A percentile compares a stretch with the other conserved stretches of the same genome.
phyloP scores from a whole-genome alignment of 352 stramenopile genomes.

The Peronosclerospora sorghi region DNA sequence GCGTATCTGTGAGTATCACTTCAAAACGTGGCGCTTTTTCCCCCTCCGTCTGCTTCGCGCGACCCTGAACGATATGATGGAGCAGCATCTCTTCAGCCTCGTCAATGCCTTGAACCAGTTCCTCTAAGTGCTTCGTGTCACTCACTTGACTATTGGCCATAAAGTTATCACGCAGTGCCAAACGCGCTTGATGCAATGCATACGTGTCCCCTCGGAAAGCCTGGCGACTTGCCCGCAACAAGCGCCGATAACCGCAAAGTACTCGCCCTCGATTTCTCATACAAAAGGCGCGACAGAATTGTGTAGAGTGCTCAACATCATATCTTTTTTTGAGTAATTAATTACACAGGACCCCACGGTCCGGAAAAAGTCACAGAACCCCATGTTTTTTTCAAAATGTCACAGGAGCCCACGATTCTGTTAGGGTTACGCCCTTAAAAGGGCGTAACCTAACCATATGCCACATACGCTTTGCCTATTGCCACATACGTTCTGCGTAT shows the following conservation, averaged over 20 bases:
- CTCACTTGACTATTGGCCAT: constrained; percentile 41
- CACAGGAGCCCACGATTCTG: no score
- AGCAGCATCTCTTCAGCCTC: constrained; percentile 77
- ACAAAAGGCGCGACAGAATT: no score
- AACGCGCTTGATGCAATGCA: constrained; percentile 44
- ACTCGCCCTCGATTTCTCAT: constrained; percentile 56
- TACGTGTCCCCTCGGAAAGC: constrained; percentile 64
- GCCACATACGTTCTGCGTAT: no score
- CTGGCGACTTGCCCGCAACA: constrained; percentile 60
- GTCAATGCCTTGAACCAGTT: constrained; percentile 64
- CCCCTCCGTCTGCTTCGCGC: constrained; percentile 32
- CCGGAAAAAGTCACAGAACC: no score
- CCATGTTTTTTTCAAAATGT: no score
- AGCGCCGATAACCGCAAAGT: constrained; percentile 60
- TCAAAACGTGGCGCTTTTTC: constrained; percentile 37
- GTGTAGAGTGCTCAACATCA: no score
- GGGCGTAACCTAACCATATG: no score
- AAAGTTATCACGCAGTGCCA: constrained; percentile 64
- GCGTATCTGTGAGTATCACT: constrained; percentile 70
- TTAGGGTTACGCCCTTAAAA: no score
- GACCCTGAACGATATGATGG: constrained; percentile 78
- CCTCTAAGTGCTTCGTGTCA: constrained; percentile 37
- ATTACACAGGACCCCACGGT: no score
- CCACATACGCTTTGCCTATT: no score
- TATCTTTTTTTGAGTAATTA: no score